phyloP scores from a whole-genome alignment of 108 stramenopile genomes.

The Heterococcus sp. region DNA sequence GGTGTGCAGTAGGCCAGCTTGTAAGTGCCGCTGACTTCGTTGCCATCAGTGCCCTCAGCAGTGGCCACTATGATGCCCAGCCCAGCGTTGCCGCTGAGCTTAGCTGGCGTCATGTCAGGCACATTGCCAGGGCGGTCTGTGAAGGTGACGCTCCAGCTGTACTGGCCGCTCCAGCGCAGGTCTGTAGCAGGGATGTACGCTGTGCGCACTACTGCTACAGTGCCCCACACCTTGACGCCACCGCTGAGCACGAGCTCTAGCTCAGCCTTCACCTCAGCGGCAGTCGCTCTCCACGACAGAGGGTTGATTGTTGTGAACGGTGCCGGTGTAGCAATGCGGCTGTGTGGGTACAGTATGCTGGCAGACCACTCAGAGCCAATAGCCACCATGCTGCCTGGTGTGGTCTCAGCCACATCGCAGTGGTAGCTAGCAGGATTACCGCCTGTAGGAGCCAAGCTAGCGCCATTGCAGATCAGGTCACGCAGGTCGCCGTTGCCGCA shows the following conservation, averaged over 20 bases:
- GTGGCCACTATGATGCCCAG: conserved; percentile 37
- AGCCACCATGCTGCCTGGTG: no score
- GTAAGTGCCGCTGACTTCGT: conserved; percentile 71
- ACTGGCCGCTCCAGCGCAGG: conserved; percentile 70
- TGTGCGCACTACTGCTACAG: not conserved
- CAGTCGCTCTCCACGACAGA: conserved; percentile 28
- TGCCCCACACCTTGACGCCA: not conserved
- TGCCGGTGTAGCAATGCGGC: no score
- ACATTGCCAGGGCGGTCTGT: conserved; percentile 64
- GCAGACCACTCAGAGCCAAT: no score
- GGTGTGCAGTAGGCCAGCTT: conserved; percentile 57
- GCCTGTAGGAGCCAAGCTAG: no score
- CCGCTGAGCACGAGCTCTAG: no score
- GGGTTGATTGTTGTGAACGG: no score
- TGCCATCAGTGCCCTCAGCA: conserved; percentile 61
- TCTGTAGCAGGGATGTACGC: not conserved
- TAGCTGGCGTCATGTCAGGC: conserved; percentile 60
- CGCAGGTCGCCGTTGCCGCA: no score
- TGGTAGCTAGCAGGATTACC: no score
- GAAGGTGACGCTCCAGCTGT: conserved; percentile 74
- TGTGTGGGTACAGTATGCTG: no score
- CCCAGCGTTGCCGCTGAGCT: conserved; percentile 38
- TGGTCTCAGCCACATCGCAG: no score
- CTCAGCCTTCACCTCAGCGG: conserved; percentile 12
- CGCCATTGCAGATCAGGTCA: no score